Evolutionary conservation across 2,329 filamentous ascomycete genomes (phyloP).

Genomic region (Dothistroma septosporum): DNA sequence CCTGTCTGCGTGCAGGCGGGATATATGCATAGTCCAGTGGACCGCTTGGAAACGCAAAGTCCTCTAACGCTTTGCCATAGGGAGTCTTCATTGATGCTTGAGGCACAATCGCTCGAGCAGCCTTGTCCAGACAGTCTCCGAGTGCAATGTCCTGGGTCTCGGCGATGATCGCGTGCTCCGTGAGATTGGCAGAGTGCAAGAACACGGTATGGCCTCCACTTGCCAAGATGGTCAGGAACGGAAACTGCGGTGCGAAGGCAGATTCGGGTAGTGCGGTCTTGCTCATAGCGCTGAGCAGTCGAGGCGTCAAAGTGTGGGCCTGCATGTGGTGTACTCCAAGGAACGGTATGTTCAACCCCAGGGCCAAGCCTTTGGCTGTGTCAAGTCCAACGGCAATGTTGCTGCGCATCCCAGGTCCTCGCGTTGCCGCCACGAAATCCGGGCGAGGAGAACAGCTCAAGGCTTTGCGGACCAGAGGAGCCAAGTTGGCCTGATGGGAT

Average conservation of each 20-base stretch:
- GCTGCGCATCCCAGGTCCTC: slow-evolving; percentile 82
- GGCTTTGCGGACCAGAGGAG: slow-evolving; percentile 62
- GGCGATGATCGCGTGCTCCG: slow-evolving; percentile 68
- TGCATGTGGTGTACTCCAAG: slow-evolving; percentile 96
- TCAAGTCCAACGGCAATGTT: slow-evolving; percentile 75
- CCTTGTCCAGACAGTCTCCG: slow-evolving; percentile 86
- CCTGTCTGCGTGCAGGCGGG: slow-evolving; percentile 56
- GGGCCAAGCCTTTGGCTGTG: slow-evolving; percentile 79
- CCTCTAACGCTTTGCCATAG: slow-evolving; percentile 76
- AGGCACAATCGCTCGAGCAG: slow-evolving; percentile 72
- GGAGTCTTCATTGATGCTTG: slow-evolving; percentile 59
- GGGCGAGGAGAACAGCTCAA: slow-evolving; percentile 43
- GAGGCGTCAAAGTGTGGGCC: slow-evolving; percentile 84
- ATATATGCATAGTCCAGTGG: slow-evolving; percentile 52
- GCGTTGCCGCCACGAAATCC: slow-evolving; percentile 83
- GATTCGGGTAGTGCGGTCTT: not conserved
- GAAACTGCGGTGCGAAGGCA: slow-evolving; percentile 56
- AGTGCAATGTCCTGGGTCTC: slow-evolving; percentile 76
- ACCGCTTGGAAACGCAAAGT: slow-evolving; percentile 65
- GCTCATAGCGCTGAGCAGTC: slow-evolving; percentile 51
- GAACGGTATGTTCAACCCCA: slow-evolving; percentile 78
- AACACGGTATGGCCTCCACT: slow-evolving; percentile 91
- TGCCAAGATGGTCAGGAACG: slow-evolving; percentile 82
- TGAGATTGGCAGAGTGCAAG: slow-evolving; percentile 65
- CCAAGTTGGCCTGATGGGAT: slow-evolving; percentile 70